Percentiles rank a stretch among this genome's conserved stretches.
Evolutionary conservation across 2,329 filamentous ascomycete species (phyloP).

Genomic region (Gnomoniopsis smithogilvyi): DNA sequence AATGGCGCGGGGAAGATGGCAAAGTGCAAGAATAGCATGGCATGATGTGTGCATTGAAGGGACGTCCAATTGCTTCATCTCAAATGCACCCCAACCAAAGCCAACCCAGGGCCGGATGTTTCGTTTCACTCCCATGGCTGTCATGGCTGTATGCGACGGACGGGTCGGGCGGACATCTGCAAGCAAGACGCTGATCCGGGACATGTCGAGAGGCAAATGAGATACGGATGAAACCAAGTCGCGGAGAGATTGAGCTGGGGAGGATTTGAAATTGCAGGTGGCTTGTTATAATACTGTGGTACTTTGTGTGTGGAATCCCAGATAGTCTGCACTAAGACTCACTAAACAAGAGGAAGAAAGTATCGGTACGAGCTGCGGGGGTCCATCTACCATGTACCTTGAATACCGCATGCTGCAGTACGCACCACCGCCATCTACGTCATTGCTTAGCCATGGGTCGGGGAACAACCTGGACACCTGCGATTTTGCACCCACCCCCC

Average conservation of each 20-base stretch:
- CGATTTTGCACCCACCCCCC: too few species aligned
- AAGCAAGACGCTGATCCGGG: background rate
- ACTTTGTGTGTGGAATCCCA: background rate
- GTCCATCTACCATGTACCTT: too few species aligned
- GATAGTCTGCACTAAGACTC: background rate
- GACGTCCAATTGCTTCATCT: too few species aligned
- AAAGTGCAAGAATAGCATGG: too few species aligned
- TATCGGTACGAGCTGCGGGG: too few species aligned
- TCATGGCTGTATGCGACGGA: too few species aligned
- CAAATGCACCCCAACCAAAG: background rate
- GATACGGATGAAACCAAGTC: slow-evolving; percentile 1
- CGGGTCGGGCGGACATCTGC: background rate
- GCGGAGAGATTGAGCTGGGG: background rate
- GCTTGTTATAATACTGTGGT: background rate
- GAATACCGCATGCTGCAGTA: too few species aligned
- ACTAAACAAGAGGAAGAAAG: background rate
- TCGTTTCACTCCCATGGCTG: background rate
- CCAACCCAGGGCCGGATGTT: background rate
- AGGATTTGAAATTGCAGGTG: background rate
- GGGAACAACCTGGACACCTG: too few species aligned
- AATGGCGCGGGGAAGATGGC: background rate
- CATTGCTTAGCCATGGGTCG: too few species aligned
- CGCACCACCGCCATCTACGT: too few species aligned
- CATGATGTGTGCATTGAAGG: too few species aligned
- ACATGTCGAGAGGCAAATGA: background rate